Base-by-base conservation (phyloP, 495 filamentous ascomycete species). In the Penicillium psychrofluorescens region DNA sequence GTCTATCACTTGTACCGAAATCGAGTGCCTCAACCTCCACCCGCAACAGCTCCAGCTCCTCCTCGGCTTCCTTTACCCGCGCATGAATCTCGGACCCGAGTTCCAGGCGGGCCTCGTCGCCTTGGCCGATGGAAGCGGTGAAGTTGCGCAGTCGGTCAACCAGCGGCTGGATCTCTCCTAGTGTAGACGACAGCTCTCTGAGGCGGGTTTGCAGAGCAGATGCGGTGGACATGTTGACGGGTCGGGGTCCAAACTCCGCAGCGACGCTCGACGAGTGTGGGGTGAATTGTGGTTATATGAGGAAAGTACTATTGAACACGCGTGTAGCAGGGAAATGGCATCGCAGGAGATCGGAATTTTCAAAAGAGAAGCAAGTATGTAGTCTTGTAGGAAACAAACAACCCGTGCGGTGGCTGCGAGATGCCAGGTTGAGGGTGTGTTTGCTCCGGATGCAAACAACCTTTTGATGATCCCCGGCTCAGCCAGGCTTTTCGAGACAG, bases 1-100 rank as follows among this genome's bases (percentile, higher is more conserved):
- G 52, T 33, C 58, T 70, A 15, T 72, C 75, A 0, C 4, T 22
- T 22, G 68, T 40, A 1, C 60, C 50, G 35, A 53, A 39, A 16
- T 69, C 71, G 40, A 89, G 59, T 50, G 85, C 87, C 43, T 81
- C 78, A 35, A 90, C 79, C 41, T 95, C 89, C 48, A 88, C 85
- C 16, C 74, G 74, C 42, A 97, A 52, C 10, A 92, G 61, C 58
- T 95, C 91, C 38, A 95, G 75, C 44, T 95, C 87, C 30, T 90
- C 81, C 59, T 96, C 88, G 38, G 87, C 79, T 43, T 92, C 86
- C 54, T 88, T 86, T 38, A 98, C 67, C 41, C 75, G 73, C 50
- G 86, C 78, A 53, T 88, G 88, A 44, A 96, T 95, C 58, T 92
- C 88, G 15, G 78, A 64, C 39, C 79, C 78, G 8, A 98, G 77